Conservation (phyloP, 495 filamentous ascomycete species). For the Hypoxylon lienhwacheense region DNA sequence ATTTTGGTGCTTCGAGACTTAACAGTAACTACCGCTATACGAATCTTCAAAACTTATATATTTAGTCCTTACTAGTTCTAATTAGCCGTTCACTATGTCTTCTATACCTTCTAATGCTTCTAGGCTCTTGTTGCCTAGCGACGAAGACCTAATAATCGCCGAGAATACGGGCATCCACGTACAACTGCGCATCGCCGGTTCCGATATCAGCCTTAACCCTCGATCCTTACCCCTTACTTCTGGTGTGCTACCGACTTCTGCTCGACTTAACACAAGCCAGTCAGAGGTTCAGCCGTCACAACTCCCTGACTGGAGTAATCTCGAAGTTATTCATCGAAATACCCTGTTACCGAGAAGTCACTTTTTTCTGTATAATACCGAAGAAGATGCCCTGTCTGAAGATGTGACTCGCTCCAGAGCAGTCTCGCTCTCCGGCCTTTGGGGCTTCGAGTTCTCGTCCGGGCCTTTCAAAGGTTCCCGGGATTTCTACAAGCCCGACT, state of each 20-base stretch:
- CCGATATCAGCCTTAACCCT: not conserved
- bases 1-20: too few species aligned
- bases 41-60: not conserved
- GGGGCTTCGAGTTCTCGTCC: constrained; percentile 59
- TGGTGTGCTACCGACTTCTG: not conserved
- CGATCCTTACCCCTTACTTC: not conserved
- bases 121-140: not conserved
- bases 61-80: not conserved
- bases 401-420: constrained; percentile 41
- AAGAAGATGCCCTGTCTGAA: constrained; percentile 25
- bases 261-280: not conserved
- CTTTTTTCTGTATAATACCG: constrained; percentile 41
- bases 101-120: constrained; percentile 3
- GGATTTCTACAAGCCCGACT: constrained; percentile 43
- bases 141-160: constrained; percentile 13
- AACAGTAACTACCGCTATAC: too few species aligned
- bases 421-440: constrained; percentile 57
- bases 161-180: constrained; percentile 22
- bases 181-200: constrained; percentile 24
- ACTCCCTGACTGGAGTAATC: constrained; percentile 63
- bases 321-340: constrained; percentile 63
- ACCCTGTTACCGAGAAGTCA: constrained; percentile 63
- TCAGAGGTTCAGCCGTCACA: constrained; percentile 30
- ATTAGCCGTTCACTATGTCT: constrained; percentile 17
- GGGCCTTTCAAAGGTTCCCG: constrained; percentile 53